Conservation (phyloP, 805 yeast species). For the Maudiozyma saulgeensis region DNA sequence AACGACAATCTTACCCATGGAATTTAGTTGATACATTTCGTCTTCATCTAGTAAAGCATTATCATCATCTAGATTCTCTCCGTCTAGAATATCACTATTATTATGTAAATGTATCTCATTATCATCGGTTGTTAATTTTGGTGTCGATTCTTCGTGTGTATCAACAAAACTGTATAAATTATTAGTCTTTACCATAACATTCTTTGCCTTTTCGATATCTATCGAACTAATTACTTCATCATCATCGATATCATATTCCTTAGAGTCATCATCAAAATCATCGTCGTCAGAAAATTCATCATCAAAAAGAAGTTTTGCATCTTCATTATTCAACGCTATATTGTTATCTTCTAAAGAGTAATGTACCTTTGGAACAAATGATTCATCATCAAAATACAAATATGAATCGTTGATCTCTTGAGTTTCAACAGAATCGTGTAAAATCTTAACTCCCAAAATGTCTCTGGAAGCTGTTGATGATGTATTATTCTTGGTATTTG, state of each 20-base stretch:
- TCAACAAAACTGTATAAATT: conserved; percentile 1
- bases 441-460: conserved; percentile 11
- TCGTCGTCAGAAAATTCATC: conserved; percentile 25
- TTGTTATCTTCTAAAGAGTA: conserved; percentile 20
- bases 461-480: background rate
- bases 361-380: conserved; percentile 13
- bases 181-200: background rate
- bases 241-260: conserved; percentile 3
- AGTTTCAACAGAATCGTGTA: conserved; percentile 5
- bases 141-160: background rate
- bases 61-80: conserved; percentile 3
- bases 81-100: background rate
- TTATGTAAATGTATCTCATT: background rate
- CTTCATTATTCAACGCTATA: conserved; percentile 17
- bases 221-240: background rate
- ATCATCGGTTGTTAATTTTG: background rate
- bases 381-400: conserved; percentile 12
- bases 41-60: conserved; percentile 12
- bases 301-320: conserved; percentile 25
- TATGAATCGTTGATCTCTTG: conserved; percentile 11
- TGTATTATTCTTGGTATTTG: background rate
- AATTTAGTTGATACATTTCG: conserved; percentile 13
- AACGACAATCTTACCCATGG: conserved; percentile 4
- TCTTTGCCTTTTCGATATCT: background rate
- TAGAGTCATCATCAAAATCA: conserved; percentile 7